phyloP scores from a whole-genome alignment of 805 yeast species.

The Kuraishia cidri region DNA sequence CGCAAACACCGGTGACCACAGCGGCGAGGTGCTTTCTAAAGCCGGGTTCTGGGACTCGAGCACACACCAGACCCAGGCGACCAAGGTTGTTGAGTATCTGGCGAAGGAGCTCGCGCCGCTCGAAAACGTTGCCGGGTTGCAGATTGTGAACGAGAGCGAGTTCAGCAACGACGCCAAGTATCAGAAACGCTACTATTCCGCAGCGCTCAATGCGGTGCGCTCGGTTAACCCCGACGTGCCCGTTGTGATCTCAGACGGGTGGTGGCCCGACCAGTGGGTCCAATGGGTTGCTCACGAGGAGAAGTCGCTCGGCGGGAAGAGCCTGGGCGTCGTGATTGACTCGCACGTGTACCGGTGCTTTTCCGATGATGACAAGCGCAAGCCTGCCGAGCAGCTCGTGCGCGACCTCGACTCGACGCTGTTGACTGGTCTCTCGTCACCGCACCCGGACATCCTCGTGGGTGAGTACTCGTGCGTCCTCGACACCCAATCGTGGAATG shows the following conservation, averaged over 20 bases:
- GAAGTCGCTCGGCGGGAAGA: slow-evolving; percentile 19
- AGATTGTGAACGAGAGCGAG: slow-evolving; percentile 78
- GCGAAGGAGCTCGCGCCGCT: slow-evolving; percentile 45
- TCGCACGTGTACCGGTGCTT: slow-evolving; percentile 84
- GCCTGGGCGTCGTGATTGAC: slow-evolving; percentile 67
- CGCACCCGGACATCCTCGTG: slow-evolving; percentile 59
- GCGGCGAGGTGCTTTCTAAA: slow-evolving; percentile 54
- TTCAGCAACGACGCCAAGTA: slow-evolving; percentile 43
- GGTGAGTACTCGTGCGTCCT: slow-evolving; percentile 92
- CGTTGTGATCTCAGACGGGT: slow-evolving; percentile 81
- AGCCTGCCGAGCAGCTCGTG: slow-evolving; percentile 57
- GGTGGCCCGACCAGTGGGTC: slow-evolving; percentile 83
- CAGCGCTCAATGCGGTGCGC: slow-evolving; percentile 56
- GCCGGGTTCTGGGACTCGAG: slow-evolving; percentile 59
- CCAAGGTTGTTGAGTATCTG: slow-evolving; percentile 46
- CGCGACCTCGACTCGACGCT: slow-evolving; percentile 41
- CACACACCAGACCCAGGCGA: slow-evolving; percentile 31
- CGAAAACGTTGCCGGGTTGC: slow-evolving; percentile 76
- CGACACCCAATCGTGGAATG: slow-evolving; percentile 69
- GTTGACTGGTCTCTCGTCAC: slow-evolving; percentile 34
- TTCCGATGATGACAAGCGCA: slow-evolving; percentile 60
- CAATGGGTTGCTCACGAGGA: slow-evolving; percentile 46
- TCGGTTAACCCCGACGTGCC: slow-evolving; percentile 50
- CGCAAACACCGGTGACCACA: slow-evolving; percentile 79
- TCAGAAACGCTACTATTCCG: slow-evolving; percentile 54